Conservation (phyloP, 345 rosid genomes). For the Schrenkiella parvula region DNA sequence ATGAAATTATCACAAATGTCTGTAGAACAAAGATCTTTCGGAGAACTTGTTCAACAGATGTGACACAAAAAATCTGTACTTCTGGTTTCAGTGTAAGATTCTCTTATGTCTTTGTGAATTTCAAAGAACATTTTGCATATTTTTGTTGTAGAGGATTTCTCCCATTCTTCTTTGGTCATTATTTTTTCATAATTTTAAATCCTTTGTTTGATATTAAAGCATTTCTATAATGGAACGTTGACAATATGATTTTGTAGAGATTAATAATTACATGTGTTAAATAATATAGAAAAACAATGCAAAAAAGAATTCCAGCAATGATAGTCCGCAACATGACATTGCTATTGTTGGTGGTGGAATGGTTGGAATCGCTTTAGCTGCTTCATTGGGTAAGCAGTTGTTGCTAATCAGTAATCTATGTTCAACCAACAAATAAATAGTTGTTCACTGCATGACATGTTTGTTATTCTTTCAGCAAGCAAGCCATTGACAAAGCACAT, state of each 20-base stretch:
- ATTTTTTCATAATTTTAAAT: no score
- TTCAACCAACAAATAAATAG: background rate
- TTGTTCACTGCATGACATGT: background rate
- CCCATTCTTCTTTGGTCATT: no score
- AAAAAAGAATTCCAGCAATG: slow-evolving; percentile 18
- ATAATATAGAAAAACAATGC: slow-evolving; percentile 35
- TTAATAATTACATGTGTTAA: background rate
- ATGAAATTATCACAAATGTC: slow-evolving; percentile 22
- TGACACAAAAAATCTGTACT: slow-evolving; percentile 10
- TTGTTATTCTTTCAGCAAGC: slow-evolving; percentile 57
- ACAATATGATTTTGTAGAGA: background rate
- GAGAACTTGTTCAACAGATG: slow-evolving; percentile 32
- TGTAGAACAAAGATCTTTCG: slow-evolving; percentile 19
- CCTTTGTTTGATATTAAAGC: background rate
- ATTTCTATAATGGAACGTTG: background rate
- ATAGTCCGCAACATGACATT: slow-evolving; percentile 57
- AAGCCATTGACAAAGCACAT: slow-evolving; percentile 73
- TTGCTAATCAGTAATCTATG: background rate
- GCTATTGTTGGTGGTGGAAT: slow-evolving; percentile 96
- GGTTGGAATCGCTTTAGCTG: slow-evolving; percentile 97
- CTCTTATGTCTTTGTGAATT: background rate
- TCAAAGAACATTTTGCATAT: background rate
- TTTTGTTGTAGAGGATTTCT: background rate
- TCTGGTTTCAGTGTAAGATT: slow-evolving; percentile 30
- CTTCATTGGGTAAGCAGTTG: slow-evolving; percentile 64